phyloP scores from a whole-genome alignment of 169 alveolate genomes.

The Cryptosporidium ubiquitum region DNA sequence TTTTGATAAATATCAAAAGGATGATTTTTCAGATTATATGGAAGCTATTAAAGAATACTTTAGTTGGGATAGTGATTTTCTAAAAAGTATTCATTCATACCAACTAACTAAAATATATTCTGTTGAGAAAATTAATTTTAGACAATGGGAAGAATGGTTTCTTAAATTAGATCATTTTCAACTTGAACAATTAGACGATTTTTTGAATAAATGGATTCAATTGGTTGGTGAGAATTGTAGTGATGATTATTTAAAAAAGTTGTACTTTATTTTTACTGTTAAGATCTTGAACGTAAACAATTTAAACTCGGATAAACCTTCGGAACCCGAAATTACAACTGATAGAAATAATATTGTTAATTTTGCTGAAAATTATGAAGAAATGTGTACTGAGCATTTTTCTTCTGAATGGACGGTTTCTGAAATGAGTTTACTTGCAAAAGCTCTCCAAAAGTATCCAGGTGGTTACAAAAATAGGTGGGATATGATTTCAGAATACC shows the following conservation, averaged over 20 bases:
- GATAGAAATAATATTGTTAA: background rate
- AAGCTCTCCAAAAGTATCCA: constrained; percentile 90
- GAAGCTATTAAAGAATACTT: constrained; percentile 21
- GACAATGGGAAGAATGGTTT: constrained; percentile 70
- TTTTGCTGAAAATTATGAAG: background rate
- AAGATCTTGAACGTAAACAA: background rate
- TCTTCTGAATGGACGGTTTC: constrained; percentile 88
- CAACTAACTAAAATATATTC: background rate
- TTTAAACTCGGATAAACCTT: background rate
- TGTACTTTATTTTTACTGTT: constrained; percentile 15
- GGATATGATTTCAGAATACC: constrained; percentile 88
- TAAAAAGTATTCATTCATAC: background rate
- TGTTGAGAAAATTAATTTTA: constrained; percentile 5
- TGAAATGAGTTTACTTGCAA: constrained; percentile 87
- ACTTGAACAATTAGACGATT: constrained; percentile 18
- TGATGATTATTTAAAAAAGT: background rate
- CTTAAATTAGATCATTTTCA: constrained; percentile 8
- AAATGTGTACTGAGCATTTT: background rate
- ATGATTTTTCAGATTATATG: background rate
- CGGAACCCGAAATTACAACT: background rate
- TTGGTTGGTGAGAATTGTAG: constrained; percentile 1
- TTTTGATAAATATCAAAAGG: constrained; percentile 7
- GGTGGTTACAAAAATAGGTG: constrained; percentile 91
- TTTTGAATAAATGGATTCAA: constrained; percentile 33
- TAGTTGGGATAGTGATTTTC: background rate